Evolutionary conservation across 2,329 filamentous ascomycete species (phyloP).

Genomic region (Juglanconis sp.): DNA sequence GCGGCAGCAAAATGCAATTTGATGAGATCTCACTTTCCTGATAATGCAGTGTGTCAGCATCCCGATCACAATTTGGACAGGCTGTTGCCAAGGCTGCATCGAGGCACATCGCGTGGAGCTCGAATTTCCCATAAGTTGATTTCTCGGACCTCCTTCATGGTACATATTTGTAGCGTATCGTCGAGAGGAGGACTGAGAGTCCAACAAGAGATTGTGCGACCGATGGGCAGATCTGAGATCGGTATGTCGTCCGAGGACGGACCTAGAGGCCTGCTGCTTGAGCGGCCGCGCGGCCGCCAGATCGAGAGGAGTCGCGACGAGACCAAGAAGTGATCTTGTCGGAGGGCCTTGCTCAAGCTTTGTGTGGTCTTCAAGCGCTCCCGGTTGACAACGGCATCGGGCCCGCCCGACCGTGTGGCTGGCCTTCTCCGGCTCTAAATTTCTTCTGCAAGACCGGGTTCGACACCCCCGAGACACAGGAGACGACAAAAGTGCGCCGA

Average conservation of each 20-base stretch:
- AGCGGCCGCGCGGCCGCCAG: background rate
- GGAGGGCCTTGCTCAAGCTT: background rate
- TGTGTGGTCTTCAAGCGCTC: background rate
- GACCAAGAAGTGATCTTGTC: background rate
- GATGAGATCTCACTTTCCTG: slow-evolving; percentile 8
- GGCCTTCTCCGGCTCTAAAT: background rate
- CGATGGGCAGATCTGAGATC: background rate
- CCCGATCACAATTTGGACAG: background rate
- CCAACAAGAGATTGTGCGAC: background rate
- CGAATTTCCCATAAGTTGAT: background rate
- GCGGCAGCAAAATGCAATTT: slow-evolving; percentile 11
- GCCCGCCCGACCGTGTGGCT: background rate
- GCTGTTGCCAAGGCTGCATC: background rate
- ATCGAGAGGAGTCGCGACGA: background rate
- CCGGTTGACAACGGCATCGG: background rate
- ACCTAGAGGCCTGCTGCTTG: too few relatives aligned
- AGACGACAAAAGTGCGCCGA: background rate
- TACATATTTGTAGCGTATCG: background rate
- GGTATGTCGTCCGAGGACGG: background rate
- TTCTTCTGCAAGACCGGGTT: background rate
- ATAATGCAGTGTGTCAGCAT: slow-evolving; percentile 13
- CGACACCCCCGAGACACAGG: background rate
- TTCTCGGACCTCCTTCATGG: background rate
- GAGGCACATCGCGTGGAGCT: background rate
- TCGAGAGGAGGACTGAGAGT: background rate